Conservation (phyloP, 495 filamentous ascomycete genomes). For the Aspergillus cavernicola region DNA sequence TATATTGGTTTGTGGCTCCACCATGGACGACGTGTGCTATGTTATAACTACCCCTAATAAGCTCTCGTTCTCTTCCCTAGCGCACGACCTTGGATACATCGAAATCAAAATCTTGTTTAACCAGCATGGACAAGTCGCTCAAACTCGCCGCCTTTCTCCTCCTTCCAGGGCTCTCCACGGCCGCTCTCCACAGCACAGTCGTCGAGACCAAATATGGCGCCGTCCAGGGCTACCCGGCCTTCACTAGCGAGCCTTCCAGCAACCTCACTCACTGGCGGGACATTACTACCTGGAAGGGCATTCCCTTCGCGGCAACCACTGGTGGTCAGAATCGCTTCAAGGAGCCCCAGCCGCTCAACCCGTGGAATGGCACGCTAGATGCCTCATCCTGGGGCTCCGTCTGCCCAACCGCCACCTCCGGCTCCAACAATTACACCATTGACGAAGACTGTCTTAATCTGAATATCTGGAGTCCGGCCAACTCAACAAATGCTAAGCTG, state of each 20-base stretch:
- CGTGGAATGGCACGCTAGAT: conserved; percentile 25
- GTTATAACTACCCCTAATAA: too few relatives aligned
- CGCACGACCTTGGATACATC: too few relatives aligned
- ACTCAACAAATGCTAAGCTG: conserved; percentile 22
- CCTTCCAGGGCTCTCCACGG: too few relatives aligned
- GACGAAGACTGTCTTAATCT: conserved; percentile 29
- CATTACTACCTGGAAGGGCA: conserved; percentile 35
- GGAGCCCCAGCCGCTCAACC: conserved; percentile 22
- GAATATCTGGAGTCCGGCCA: conserved; percentile 30
- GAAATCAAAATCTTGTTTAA: too few relatives aligned
- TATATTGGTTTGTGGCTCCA: too few relatives aligned
- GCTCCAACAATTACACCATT: conserved; percentile 14
- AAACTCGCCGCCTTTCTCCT: too few relatives aligned
- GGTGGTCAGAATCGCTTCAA: conserved; percentile 30
- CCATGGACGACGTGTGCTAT: too few relatives aligned
- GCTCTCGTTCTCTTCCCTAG: too few relatives aligned
- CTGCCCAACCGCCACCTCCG: conserved; percentile 16
- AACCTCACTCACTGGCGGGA: conserved; percentile 38
- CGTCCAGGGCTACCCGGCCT: conserved; percentile 29
- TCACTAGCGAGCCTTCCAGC: conserved; percentile 20
- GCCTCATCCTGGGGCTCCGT: conserved; percentile 20
- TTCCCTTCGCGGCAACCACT: conserved; percentile 29
- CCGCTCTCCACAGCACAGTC: background rate
- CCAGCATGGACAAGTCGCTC: too few relatives aligned
- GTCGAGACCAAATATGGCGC: conserved; percentile 27